These are phyloP conservation scores for Vaccinium myrtillus DNA, from an alignment of 148 eudicot species.

Conservation along the genomic window DNA sequence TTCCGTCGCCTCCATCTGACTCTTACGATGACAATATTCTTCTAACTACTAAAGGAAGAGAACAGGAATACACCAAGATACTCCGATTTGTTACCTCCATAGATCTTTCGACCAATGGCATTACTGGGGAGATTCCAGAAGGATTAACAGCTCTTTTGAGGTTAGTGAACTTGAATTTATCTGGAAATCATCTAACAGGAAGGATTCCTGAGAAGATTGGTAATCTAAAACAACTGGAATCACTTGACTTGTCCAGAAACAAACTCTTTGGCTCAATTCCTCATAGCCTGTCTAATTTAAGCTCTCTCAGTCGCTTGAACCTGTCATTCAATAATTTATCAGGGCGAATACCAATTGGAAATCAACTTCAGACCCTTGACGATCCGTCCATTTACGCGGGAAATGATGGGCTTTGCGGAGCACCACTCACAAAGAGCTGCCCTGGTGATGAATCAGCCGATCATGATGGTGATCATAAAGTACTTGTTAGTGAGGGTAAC, in stretches of 20 bases:
- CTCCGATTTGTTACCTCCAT: conserved; percentile 2
- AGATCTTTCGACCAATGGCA: conserved; percentile 15
- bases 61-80: neutral
- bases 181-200: conserved; percentile 11
- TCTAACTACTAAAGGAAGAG: conserved; percentile 10
- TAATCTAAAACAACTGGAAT: neutral
- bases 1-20: too few species aligned
- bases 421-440: conserved; percentile 7
- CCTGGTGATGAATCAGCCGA: neutral
- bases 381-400: conserved; percentile 3
- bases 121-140: conserved; percentile 22
- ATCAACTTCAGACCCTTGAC: conserved; percentile 22
- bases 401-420: conserved; percentile 22
- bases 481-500: neutral
- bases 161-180: conserved; percentile 13
- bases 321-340: conserved; percentile 22
- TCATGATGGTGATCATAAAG: neutral
- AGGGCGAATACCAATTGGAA: conserved; percentile 20
- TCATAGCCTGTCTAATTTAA: conserved; percentile 5
- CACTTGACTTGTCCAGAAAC: conserved; percentile 24
- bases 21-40: neutral
- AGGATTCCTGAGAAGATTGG: conserved; percentile 4
- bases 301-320: conserved; percentile 17
- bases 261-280: conserved; percentile 26
- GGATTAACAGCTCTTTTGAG: conserved; percentile 14